Conservation (phyloP, 768 basidiomycete genomes). For the Boletus pseudo-olivaceus region DNA sequence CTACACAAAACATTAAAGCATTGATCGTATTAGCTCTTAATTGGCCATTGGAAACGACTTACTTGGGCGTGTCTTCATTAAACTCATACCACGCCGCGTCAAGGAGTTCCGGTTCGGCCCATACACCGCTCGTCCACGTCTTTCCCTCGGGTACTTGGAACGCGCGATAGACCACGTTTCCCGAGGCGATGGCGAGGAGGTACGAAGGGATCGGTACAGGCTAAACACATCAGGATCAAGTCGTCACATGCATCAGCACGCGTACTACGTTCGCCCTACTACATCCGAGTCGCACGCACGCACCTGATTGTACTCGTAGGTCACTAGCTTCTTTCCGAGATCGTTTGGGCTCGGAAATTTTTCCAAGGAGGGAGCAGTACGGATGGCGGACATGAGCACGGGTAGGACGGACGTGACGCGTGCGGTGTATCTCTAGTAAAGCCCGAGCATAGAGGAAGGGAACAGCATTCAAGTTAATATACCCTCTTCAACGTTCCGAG, state of each 20-base stretch:
- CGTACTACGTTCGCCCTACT: too few species aligned
- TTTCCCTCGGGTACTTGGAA: constrained; percentile 61
- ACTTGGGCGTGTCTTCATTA: constrained; percentile 78
- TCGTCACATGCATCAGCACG: neutral
- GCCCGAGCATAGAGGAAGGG: neutral
- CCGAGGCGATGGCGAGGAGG: constrained; percentile 84
- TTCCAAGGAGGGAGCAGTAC: constrained; percentile 66
- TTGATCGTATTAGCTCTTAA: neutral
- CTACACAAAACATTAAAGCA: constrained; percentile 40
- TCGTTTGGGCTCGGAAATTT: constrained; percentile 67
- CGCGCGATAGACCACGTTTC: constrained; percentile 70
- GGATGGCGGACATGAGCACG: constrained; percentile 81
- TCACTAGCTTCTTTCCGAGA: constrained; percentile 67
- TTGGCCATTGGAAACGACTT: neutral
- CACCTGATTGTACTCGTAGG: constrained; percentile 76
- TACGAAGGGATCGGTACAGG: constrained; percentile 86
- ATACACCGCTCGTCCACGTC: constrained; percentile 78
- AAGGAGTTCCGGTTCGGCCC: constrained; percentile 85
- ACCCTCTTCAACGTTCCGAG: neutral
- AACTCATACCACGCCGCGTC: constrained; percentile 87
- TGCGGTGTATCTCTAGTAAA: constrained; percentile 67
- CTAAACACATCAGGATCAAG: constrained; percentile 20
- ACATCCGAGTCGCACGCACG: neutral
- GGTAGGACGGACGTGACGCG: constrained; percentile 71
- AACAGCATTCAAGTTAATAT: neutral